Percentiles rank a stretch among this genome's conserved stretches.
Conservation (phyloP, 176 grass and related monocot species). For the Oryza coarctata region DNA sequence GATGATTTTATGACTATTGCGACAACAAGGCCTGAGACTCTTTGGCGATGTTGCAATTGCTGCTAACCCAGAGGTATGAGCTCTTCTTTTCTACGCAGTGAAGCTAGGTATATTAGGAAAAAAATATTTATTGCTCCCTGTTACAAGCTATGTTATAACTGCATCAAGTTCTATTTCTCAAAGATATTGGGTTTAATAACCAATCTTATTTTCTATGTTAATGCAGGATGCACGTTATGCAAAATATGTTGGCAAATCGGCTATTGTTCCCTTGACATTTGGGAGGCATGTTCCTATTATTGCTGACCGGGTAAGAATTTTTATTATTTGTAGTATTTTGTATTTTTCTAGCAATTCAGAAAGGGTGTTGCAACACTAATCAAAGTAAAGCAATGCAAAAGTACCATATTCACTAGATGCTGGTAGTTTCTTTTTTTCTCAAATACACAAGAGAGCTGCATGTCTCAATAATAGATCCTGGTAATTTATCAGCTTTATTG, state of each 20-base stretch:
- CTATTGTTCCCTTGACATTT: conserved; percentile 98
- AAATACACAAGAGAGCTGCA: no score
- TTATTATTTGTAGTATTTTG: conserved; percentile 20
- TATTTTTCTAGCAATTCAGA: conserved; percentile 22
- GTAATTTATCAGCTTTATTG: no score
- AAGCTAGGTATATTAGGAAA: no score
- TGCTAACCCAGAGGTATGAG: conserved; percentile 90
- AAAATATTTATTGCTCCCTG: neutral
- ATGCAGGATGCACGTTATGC: conserved; percentile 90
- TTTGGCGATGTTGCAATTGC: conserved; percentile 97
- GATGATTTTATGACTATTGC: conserved; percentile 96
- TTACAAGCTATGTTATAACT: conserved; percentile 5
- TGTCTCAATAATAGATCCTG: no score
- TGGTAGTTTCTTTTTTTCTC: no score
- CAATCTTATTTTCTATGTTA: conserved; percentile 10
- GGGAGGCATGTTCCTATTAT: conserved; percentile 96
- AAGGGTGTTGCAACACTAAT: neutral
- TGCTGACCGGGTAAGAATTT: conserved; percentile 70
- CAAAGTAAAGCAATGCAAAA: conserved; percentile 33
- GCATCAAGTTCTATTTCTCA: conserved; percentile 21
- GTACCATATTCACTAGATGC: neutral
- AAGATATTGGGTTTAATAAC: conserved; percentile 10
- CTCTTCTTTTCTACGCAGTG: no score
- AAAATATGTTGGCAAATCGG: conserved; percentile 71
- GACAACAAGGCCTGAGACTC: conserved; percentile 91